A percentile compares a stretch with the other conserved stretches of the same genome.
Evolutionary conservation across 768 basidiomycete species (phyloP).

Genomic region (Suillus placidus): DNA sequence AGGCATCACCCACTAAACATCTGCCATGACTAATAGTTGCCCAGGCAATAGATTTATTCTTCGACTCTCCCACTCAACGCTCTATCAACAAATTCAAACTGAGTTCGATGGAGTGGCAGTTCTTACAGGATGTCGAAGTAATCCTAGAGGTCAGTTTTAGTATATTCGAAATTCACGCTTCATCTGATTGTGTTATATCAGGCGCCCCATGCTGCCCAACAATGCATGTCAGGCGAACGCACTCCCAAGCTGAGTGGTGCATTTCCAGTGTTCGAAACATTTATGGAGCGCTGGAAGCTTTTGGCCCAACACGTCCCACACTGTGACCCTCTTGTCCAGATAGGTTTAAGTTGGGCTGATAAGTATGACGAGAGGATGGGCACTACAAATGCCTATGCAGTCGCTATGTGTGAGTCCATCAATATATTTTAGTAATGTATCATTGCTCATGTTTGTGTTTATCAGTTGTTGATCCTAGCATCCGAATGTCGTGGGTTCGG

Average conservation of each 20-base stretch:
- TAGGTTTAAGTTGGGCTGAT: background rate
- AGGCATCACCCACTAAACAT: background rate
- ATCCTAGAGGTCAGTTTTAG: slow-evolving; percentile 11
- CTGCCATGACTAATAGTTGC: background rate
- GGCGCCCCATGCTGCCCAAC: slow-evolving; percentile 8
- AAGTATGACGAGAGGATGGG: slow-evolving; percentile 4
- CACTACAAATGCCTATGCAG: background rate
- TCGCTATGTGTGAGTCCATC: background rate
- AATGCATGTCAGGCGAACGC: slow-evolving; percentile 9
- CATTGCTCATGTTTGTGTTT: background rate
- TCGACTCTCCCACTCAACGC: background rate
- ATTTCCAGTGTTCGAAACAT: slow-evolving; percentile 4
- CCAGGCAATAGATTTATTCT: slow-evolving; percentile 12
- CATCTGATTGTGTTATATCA: background rate
- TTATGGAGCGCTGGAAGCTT: slow-evolving; percentile 1
- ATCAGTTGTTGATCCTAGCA: background rate
- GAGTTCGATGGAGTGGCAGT: slow-evolving; percentile 5
- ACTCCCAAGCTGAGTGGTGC: slow-evolving; percentile 4
- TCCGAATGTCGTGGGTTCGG: slow-evolving; percentile 1
- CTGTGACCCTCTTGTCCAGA: background rate
- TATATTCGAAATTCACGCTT: background rate
- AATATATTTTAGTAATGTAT: background rate
- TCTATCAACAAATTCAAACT: background rate
- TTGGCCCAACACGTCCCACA: background rate
- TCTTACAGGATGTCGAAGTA: slow-evolving; percentile 16